Base-by-base conservation (phyloP, 2,329 filamentous ascomycete species). In the Ophiostoma tasmaniense region DNA sequence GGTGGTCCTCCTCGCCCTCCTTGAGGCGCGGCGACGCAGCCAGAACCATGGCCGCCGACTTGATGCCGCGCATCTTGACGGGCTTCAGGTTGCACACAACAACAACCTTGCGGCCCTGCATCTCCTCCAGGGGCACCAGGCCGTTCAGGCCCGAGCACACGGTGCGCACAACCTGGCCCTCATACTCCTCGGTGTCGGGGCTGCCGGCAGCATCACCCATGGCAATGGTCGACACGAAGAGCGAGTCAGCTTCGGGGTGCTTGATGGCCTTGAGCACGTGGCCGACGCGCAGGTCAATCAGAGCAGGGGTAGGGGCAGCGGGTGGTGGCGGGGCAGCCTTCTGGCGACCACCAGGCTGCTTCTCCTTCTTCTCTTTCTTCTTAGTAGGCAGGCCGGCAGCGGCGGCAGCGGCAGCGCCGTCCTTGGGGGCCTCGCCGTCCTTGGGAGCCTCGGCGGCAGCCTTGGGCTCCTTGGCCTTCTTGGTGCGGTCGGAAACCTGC, bases 71-170 rank as follows among this genome's bases (percentile, higher is more conserved):
- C 95, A 99, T 99, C 79, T 96, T 99, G 79, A 98, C 95, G 66
- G 95, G 95, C 85, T 99, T 99, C 74, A 99, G 87, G 81, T 99
- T 99, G 84, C 92, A 96, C 28, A 99, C 94, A 0, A 95, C 91
- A 39, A 99, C 87, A 71, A 99, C 92, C 82, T 96, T 96, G 78
- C 95, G 92, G 76, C 89, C 89, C 80, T 99, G 95, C 95, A 99
- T 97, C 79, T 97, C 92, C 79, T 92, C 92, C 64, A 99, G 85
- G 0, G 95, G 95, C 1, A 99, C 82, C 37, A 97, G 87, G 8
- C 95, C 95, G 79, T 97, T 97, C 73, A 99, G 86, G 35, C 95
- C 95, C 1, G 95, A 98, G 86, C 95, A 99, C 66, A 99, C 94
- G 20, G 94, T 99, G 64, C 95, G 91, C 75, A 93, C 92, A 61